Evolutionary conservation across 2,329 filamentous ascomycete genomes (phyloP), one percentile per base, ranked within the genome.

Genomic region (Orbilia brochopaga): DNA sequence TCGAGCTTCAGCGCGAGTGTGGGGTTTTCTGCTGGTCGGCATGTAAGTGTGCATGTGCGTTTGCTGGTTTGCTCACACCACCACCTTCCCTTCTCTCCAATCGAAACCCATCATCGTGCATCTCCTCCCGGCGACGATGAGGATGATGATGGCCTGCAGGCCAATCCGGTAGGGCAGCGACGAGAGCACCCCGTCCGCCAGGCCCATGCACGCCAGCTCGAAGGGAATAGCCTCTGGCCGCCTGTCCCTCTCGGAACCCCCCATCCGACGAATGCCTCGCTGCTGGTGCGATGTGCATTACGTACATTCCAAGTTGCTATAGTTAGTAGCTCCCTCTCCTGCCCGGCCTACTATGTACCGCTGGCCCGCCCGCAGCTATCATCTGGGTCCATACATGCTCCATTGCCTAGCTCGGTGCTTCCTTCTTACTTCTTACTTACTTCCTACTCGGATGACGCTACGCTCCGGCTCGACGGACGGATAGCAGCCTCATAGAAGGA

Each of bases 21-120:
- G 21, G 40, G 54, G 44, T 23, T 32, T 60, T 60, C 52, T 42
- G 19, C 32, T 42, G 32, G 32, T 37, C 6, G 32, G 32, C 32
- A 37, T 37, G 7, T 37, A 13, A 13, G 6, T 37, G 32, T 37
- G 64, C 61, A 57, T 56, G 64, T 56, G 60, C 24, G 35, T 53
- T 17, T 60, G 56, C 56, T 56, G 50, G 23, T 56, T 37, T 27
- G 32, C 58, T 62, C 65, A 69, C 65, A 69, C 65, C 65, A 69
- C 64, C 64, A 61, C 64, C 44, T 58, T 57, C 57, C 56, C 23
- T 52, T 40, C 27, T 32, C 27, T 8, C 27, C 27, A 32, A 32
- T 32, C 27, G 27, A 32, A 32, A 4, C 27, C 27, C 27, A 32
- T 60, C 57, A n/a, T n/a, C n/a, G n/a, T n/a, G n/a, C n/a, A n/a